A percentile compares a stretch with the other conserved stretches of the same genome.
phyloP scores from a whole-genome alignment of 495 filamentous ascomycete genomes.

The Lasiosphaeris hirsuta region DNA sequence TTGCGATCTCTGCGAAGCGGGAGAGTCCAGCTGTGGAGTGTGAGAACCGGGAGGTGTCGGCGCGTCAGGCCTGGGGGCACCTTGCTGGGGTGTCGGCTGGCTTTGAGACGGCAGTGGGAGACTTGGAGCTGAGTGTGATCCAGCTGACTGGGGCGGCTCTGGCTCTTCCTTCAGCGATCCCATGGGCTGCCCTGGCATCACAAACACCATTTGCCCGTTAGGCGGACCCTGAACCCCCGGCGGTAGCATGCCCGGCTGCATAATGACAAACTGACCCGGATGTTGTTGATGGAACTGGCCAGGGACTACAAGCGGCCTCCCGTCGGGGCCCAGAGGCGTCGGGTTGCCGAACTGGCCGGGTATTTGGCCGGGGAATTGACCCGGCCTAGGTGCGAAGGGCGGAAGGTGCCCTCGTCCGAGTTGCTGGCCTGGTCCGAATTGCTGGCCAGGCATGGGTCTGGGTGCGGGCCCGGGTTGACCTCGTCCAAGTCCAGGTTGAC shows the following conservation, averaged over 20 bases:
- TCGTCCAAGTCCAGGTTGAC: not conserved
- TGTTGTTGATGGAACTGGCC: conserved; percentile 20
- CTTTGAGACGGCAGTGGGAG: conserved; percentile 10
- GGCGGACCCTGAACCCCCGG: not conserved
- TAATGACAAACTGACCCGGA: conserved; percentile 7
- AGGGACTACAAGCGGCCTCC: conserved; percentile 17
- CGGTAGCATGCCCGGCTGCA: not conserved
- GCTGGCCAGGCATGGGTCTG: not conserved
- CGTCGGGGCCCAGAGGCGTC: conserved; percentile 24
- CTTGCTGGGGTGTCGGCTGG: conserved; percentile 12
- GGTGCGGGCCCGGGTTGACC: not conserved
- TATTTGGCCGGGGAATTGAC: conserved; percentile 16
- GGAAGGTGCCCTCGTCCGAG: conserved; percentile 11
- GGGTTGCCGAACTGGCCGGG: conserved; percentile 22
- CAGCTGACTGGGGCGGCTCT: not conserved
- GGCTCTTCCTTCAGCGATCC: conserved; percentile 1
- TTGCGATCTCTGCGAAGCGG: conserved; percentile 23
- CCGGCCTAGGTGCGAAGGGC: conserved; percentile 11
- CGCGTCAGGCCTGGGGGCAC: conserved; percentile 4
- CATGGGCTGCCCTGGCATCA: not conserved
- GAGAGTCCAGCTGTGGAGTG: conserved; percentile 18
- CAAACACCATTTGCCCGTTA: not conserved
- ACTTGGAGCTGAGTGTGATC: not conserved
- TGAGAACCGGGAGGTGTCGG: conserved; percentile 12
- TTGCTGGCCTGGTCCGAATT: not conserved